Evolutionary conservation across 2,329 filamentous ascomycete genomes (phyloP).

Genomic region (Aspergillus sp.): DNA sequence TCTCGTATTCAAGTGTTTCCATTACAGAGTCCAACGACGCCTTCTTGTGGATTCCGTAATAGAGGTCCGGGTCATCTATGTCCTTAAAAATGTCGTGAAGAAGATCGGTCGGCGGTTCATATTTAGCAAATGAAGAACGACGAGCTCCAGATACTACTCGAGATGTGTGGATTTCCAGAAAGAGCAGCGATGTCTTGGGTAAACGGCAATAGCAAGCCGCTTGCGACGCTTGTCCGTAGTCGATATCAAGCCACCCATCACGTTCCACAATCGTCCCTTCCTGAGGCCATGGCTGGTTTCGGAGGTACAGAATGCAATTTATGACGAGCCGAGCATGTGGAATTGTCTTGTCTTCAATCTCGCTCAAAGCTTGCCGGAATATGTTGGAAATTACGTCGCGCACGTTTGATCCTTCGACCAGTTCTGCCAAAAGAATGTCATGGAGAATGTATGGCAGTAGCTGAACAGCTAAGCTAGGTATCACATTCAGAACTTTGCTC

Average conservation of each 20-base stretch:
- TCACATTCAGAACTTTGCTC: conserved; percentile 54
- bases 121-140: conserved; percentile 54
- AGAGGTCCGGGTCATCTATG: conserved; percentile 91
- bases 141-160: conserved; percentile 52
- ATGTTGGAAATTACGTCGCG: conserved; percentile 58
- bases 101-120: conserved; percentile 54
- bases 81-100: conserved; percentile 79
- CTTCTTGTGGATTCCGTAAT: conserved; percentile 79
- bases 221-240: conserved; percentile 60
- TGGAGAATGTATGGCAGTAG: conserved; percentile 81
- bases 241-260: conserved; percentile 74
- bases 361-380: conserved; percentile 56
- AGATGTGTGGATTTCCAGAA: conserved; percentile 64
- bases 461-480: conserved; percentile 62
- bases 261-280: conserved; percentile 75
- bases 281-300: conserved; percentile 64
- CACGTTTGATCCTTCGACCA: conserved; percentile 51
- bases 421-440: conserved; percentile 62
- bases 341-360: conserved; percentile 35
- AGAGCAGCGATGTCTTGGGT: conserved; percentile 76
- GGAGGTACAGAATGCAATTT: conserved; percentile 76
- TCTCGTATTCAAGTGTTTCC: conserved; percentile 78
- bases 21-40: conserved; percentile 70
- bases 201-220: conserved; percentile 73
- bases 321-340: conserved; percentile 66